Base-by-base conservation (phyloP, 2,329 filamentous ascomycete genomes). In the Rutstroemia sp. region DNA sequence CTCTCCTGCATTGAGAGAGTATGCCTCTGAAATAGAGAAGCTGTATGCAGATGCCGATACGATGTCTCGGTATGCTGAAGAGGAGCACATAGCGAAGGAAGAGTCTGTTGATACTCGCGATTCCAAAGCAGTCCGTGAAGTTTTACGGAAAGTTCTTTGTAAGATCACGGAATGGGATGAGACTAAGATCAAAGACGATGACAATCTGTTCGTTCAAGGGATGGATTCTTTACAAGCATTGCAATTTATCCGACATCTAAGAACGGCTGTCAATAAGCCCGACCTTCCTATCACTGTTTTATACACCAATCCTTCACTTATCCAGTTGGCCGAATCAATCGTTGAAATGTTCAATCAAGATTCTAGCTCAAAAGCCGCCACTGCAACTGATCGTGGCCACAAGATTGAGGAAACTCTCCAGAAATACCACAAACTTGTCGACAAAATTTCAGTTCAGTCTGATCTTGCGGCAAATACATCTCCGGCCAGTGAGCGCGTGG, bases 1-100 rank as follows among this genome's bases (percentile, higher is more conserved):
- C 12, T 54, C 51, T 16, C 48, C 57, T n/a, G 68, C 67, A 3
- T 17, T 71, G 4, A 56, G 63, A 3, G 39, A 67, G 10, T 72
- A 72, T 53, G 50, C 53, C 45, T 44, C 46, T 16, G 48, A 56
- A 10, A 56, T 51, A 17, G 51, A 54, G 4, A 54, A 40, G 19
- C n/a, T 54, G 2, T 54, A 54, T 27, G n/a, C 12, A 1, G 51
- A 54, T 8, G 44, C 51, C 10, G 51, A 54, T 4, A 48, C 19
- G 3, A 54, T 54, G 42, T 48, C 44, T 12, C 12, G 21, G 8
- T 54, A 48, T 12, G 21, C n/a, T 34, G 16, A 5, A 39, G 51
- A 17, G 17, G 19, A 47, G 7, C 34, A 19, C 38, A 19, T 27
- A 1, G 19, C 12, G 6, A 40, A 40, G n/a, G 23, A 34, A 8